These are phyloP conservation scores for Botrytis aclada DNA, from an alignment of 2,329 filamentous ascomycete species.

Conservation along the genomic window DNA sequence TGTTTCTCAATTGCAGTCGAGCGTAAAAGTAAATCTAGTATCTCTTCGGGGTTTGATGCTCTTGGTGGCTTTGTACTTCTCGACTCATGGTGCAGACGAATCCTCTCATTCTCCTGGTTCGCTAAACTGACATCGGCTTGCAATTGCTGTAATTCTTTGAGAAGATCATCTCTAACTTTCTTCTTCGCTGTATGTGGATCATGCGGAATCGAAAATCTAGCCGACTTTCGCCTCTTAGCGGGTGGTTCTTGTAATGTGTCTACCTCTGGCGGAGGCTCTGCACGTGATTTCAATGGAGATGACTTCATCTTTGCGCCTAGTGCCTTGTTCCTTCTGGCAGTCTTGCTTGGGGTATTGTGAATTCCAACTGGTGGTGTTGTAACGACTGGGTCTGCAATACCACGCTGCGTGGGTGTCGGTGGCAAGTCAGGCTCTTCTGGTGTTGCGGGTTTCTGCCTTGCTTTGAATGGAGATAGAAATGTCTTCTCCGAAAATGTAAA, in stretches of 20 bases:
- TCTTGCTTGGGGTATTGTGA: constrained; percentile 55
- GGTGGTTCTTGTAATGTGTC: constrained; percentile 4
- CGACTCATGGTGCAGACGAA: constrained; percentile 44
- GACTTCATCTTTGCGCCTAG: constrained; percentile 33
- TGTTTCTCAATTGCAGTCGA: constrained; percentile 27
- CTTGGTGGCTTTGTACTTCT: constrained; percentile 41
- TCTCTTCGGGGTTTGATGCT: constrained; percentile 42
- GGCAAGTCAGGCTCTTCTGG: constrained; percentile 62
- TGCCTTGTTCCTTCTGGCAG: constrained; percentile 43
- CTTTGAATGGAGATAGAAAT: background rate
- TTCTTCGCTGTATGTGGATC: constrained; percentile 47
- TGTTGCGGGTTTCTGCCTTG: background rate
- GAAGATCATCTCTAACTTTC: constrained; percentile 50
- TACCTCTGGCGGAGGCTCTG: constrained; percentile 19
- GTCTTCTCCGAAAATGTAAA: background rate
- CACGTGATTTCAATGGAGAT: constrained; percentile 36
- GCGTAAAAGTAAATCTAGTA: constrained; percentile 32
- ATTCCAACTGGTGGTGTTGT: constrained; percentile 57
- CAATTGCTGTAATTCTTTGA: constrained; percentile 54
- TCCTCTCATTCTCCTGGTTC: constrained; percentile 55
- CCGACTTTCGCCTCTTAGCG: constrained; percentile 31
- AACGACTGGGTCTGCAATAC: constrained; percentile 50
- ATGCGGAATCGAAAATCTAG: constrained; percentile 31
- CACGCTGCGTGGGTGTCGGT: constrained; percentile 51
- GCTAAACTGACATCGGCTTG: constrained; percentile 57